These are phyloP conservation scores for Leavenworthia alabamica DNA, from an alignment of 345 rosid species.

Conservation along the genomic window DNA sequence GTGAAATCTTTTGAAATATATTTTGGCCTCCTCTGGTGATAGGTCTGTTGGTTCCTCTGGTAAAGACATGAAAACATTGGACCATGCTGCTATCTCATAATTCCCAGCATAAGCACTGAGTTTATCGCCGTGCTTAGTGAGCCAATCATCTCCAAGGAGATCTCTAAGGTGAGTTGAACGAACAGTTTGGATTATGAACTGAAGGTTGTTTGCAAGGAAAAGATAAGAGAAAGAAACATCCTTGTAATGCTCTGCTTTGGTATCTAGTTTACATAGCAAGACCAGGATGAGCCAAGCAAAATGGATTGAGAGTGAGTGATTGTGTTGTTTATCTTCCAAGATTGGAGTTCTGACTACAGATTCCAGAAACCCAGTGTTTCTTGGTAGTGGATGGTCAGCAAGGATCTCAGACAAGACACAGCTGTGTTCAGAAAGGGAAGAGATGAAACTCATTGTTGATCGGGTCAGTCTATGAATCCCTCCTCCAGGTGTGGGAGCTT, in stretches of 20 bases:
- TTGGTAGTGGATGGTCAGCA: slow-evolving; percentile 37
- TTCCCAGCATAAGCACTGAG: slow-evolving; percentile 48
- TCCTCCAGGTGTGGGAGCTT: slow-evolving; percentile 39
- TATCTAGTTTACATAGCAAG: slow-evolving; percentile 68
- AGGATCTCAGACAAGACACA: slow-evolving; percentile 43
- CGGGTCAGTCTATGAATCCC: slow-evolving; percentile 63
- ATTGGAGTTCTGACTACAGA: slow-evolving; percentile 41
- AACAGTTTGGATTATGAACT: slow-evolving; percentile 50
- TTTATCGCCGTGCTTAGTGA: slow-evolving; percentile 42
- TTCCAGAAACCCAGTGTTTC: slow-evolving; percentile 40
- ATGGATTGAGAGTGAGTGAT: slow-evolving; percentile 34
- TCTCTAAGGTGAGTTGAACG: slow-evolving; percentile 38
- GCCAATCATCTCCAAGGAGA: slow-evolving; percentile 79
- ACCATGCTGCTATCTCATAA: slow-evolving; percentile 70
- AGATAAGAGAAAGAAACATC: slow-evolving; percentile 66
- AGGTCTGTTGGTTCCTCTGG: slow-evolving; percentile 37
- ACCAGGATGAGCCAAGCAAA: slow-evolving; percentile 65
- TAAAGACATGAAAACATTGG: slow-evolving; percentile 44
- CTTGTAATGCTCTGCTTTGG: slow-evolving; percentile 54
- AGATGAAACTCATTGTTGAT: slow-evolving; percentile 54
- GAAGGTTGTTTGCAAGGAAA: slow-evolving; percentile 80
- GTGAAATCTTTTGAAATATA: slow-evolving; percentile 50
- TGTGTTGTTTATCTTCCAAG: slow-evolving; percentile 27
- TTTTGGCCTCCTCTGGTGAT: slow-evolving; percentile 41
- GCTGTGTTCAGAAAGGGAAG: slow-evolving; percentile 52